Evolutionary conservation across 1,139 yeast species (phyloP), one percentile per base, ranked within the genome.

Genomic region (Scheffersomyces insectosa): DNA sequence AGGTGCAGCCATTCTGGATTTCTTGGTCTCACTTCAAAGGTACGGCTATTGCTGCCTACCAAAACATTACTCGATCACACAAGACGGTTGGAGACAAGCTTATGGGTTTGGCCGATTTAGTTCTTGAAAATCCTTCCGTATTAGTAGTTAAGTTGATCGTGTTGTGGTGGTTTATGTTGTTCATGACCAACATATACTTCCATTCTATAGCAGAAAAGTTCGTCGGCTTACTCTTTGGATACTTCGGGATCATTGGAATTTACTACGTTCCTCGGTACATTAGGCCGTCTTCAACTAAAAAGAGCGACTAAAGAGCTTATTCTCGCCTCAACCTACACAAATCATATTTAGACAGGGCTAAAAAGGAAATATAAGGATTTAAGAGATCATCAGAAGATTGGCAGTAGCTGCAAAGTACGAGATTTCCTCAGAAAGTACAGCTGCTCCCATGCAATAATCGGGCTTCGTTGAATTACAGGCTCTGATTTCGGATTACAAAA

Each of bases 91-190:
- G 32, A 5, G 33, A n/a, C 10, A 36, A 36, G 11, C 20, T n/a
- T 25, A 29, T 23, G 12, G 27, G 27, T 4, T 20, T 43, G 16
- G 15, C 10, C 31, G 42, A 42, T 4, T 42, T 58, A 16, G 35
- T 67, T 4, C 38, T 56, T 15, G 59, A 62, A 16, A 63, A 69
- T 45, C 86, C 88, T 0, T 66, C 74, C 6, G 50, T 77, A 30
- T 46, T 76, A 3, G 68, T 80, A 1, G 42, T 74, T 2, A 57
- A 55, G 6, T 63, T 89, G 36, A 64, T 83, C 25, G 57, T 62
- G 1, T 61, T 88, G 37, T 90, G 96, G 95, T 77, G 87, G 77
- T 88, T 88, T 80, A 90, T 91, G 95, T 72, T 90, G 38, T 66
- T 90, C 38, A 82, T 88, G 79, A 91, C 99, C 0, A 80, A 88